Conservation (phyloP, 2,329 filamentous ascomycete species). For the Claviceps africana region DNA sequence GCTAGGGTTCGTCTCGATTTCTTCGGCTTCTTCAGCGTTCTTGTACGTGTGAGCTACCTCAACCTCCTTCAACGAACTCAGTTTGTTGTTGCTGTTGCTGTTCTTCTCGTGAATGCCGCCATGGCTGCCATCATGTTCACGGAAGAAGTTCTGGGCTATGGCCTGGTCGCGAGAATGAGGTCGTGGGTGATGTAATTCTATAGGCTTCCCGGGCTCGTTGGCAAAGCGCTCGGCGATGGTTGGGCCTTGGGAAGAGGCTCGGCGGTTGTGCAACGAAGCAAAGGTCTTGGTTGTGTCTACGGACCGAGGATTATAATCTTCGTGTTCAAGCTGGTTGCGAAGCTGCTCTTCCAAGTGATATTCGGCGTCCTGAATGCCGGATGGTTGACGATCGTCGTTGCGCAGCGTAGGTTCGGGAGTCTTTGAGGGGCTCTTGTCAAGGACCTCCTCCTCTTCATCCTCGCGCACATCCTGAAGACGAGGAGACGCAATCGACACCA, state of each 20-base stretch:
- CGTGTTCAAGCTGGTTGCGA: slow-evolving; percentile 63
- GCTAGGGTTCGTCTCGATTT: slow-evolving; percentile 62
- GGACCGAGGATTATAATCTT: slow-evolving; percentile 55
- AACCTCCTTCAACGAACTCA: slow-evolving; percentile 26
- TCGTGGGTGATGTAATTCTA: slow-evolving; percentile 55
- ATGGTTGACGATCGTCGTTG: slow-evolving; percentile 60
- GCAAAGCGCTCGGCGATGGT: slow-evolving; percentile 36
- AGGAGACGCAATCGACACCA: slow-evolving; percentile 41
- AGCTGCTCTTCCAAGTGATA: slow-evolving; percentile 73
- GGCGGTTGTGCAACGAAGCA: slow-evolving; percentile 23
- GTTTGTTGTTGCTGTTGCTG: slow-evolving; percentile 24
- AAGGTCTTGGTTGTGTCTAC: slow-evolving; percentile 13
- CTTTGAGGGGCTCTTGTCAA: slow-evolving; percentile 37
- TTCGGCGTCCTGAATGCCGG: slow-evolving; percentile 73
- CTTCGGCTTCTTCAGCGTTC: slow-evolving; percentile 39
- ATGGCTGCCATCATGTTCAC: slow-evolving; percentile 36
- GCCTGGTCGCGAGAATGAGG: slow-evolving; percentile 64
- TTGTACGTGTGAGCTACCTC: slow-evolving; percentile 21
- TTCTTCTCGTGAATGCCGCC: slow-evolving; percentile 25
- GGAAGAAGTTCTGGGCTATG: slow-evolving; percentile 51
- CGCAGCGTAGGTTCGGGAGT: slow-evolving; percentile 35
- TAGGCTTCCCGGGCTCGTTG: slow-evolving; percentile 36
- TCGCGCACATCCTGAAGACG: slow-evolving; percentile 61
- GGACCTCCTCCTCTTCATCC: slow-evolving; percentile 53
- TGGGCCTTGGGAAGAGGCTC: slow-evolving; percentile 37